These are phyloP conservation scores for Leucaena leucocephala DNA, from an alignment of 306 rosid species.

Conservation along the genomic window DNA sequence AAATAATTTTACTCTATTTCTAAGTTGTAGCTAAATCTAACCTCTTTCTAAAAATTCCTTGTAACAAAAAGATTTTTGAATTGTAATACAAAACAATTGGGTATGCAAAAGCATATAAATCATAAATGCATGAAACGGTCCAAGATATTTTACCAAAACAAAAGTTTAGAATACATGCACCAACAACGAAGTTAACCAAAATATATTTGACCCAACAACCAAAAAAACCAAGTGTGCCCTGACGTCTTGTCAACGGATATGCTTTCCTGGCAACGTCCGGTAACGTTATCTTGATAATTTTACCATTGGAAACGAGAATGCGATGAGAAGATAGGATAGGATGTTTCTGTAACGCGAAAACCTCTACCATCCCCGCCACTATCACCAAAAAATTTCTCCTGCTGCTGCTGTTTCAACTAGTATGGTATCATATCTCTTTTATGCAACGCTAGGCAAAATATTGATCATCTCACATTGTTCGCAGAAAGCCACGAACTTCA, in stretches of 20 bases:
- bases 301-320: slow-evolving; percentile 23
- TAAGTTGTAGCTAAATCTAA: too few species aligned
- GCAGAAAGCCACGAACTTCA: slow-evolving; percentile 86
- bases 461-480: slow-evolving; percentile 66
- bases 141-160: background rate
- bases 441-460: slow-evolving; percentile 29
- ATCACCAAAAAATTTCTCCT: slow-evolving; percentile 28
- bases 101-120: background rate
- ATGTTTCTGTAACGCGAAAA: slow-evolving; percentile 30
- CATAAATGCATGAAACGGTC: background rate
- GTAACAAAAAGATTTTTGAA: too few species aligned
- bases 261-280: background rate
- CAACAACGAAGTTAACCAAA: slow-evolving; percentile 9
- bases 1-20: too few species aligned
- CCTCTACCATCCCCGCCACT: background rate
- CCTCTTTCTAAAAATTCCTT: too few species aligned
- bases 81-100: background rate
- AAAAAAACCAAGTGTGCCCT: slow-evolving; percentile 2
- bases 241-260: slow-evolving; percentile 32
- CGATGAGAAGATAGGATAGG: slow-evolving; percentile 15
- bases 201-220: background rate
- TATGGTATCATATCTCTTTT: slow-evolving; percentile 27
- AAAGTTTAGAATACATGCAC: slow-evolving; percentile 21
- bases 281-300: slow-evolving; percentile 1
- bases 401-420: slow-evolving; percentile 35